Evolutionary conservation across 441 rosid species (phyloP).

Genomic region (Pelargonium myrrhifolium): DNA sequence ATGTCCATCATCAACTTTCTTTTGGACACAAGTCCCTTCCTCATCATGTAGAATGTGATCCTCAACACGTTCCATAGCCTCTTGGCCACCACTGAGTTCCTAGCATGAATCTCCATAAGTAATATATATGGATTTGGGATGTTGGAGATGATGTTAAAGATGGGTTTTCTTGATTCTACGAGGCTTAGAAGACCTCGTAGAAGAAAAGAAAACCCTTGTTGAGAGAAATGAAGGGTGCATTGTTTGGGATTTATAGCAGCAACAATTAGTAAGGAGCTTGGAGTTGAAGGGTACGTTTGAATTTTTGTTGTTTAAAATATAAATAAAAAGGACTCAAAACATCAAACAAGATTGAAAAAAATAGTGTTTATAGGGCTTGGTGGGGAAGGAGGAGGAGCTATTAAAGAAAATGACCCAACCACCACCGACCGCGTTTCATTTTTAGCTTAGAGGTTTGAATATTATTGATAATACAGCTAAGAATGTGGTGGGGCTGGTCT

Average conservation of each 20-base stretch:
- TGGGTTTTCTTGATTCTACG: conserved; percentile 40
- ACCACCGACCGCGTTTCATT: conserved; percentile 23
- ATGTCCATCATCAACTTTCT: conserved; percentile 51
- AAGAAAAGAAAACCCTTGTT: conserved; percentile 31
- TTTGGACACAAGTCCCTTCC: conserved; percentile 41
- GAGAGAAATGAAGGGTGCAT: conserved; percentile 12
- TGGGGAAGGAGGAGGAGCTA: conserved; percentile 1
- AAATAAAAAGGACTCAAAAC: neutral
- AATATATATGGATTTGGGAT: neutral
- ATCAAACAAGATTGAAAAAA: too few species aligned
- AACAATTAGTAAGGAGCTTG: too few species aligned
- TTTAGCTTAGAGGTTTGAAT: conserved; percentile 3
- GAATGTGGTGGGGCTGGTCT: conserved; percentile 8
- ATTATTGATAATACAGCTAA: conserved; percentile 23
- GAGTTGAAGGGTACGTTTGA: neutral
- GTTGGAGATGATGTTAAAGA: neutral
- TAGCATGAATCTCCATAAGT: conserved; percentile 27
- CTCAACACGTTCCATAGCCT: conserved; percentile 44
- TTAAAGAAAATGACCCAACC: conserved; percentile 10
- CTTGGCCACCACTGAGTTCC: conserved; percentile 30
- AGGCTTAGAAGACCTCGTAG: conserved; percentile 43
- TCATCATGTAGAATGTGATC: conserved; percentile 39
- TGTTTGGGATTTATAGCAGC: conserved; percentile 23
- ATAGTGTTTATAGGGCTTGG: neutral
- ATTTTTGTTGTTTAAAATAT: neutral